Evolutionary conservation across 495 filamentous ascomycete genomes (phyloP).

Genomic region (Immersiella caudata): DNA sequence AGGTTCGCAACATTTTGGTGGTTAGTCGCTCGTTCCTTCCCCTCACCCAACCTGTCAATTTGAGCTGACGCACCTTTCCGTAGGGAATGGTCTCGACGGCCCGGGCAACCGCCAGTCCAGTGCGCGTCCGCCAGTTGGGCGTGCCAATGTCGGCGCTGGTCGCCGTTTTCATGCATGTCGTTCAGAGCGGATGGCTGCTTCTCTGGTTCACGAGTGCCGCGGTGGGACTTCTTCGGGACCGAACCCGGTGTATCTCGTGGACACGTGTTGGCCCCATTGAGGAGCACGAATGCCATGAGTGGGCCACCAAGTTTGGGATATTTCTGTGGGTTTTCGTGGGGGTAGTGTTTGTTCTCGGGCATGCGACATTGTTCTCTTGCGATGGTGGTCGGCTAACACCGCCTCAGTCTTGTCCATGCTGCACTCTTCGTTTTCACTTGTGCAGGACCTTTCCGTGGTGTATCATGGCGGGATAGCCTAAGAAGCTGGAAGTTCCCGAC

Average conservation of each 20-base stretch:
- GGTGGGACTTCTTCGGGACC: not conserved
- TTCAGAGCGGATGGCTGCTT: not conserved
- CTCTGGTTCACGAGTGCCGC: not conserved
- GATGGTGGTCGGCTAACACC: not conserved
- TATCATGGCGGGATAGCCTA: conserved; percentile 1
- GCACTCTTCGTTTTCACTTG: not conserved
- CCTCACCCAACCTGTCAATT: not conserved
- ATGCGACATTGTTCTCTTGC: not conserved
- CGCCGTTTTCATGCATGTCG: not conserved
- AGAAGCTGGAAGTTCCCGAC: not conserved
- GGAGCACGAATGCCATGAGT: not conserved
- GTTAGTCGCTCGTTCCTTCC: not conserved
- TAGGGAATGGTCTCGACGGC: not conserved
- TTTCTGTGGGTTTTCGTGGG: not conserved
- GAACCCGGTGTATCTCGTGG: not conserved
- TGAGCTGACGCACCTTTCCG: too few species aligned
- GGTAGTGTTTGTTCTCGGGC: not conserved
- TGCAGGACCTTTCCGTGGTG: not conserved
- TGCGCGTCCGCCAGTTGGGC: not conserved
- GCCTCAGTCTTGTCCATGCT: not conserved
- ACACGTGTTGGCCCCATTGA: not conserved
- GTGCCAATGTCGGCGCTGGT: not conserved
- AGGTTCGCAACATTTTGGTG: not conserved
- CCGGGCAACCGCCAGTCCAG: not conserved
- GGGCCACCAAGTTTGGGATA: not conserved